A percentile compares a stretch with the other conserved stretches of the same genome.
These are phyloP conservation scores for Diaporthe nobilis DNA, from an alignment of 2,329 filamentous ascomycete genomes.

Conservation along the genomic window DNA sequence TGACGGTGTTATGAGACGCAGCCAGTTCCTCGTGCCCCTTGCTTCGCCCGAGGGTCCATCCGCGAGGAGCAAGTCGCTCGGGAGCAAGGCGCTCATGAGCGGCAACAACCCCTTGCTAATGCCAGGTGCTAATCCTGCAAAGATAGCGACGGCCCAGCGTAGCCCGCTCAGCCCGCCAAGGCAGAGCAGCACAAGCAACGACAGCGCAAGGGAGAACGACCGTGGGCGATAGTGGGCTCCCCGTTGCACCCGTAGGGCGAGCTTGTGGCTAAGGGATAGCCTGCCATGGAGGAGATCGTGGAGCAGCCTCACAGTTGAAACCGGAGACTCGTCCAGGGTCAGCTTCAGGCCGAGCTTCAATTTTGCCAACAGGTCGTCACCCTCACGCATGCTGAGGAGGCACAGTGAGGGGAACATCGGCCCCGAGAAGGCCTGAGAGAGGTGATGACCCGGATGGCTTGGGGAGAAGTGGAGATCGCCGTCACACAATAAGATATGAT, in stretches of 20 bases:
- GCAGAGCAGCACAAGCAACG: not conserved
- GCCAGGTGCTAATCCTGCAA: conserved; percentile 14
- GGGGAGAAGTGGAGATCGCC: not conserved
- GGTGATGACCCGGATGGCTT: not conserved
- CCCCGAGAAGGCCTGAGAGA: not conserved
- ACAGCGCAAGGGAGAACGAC: conserved; percentile 4
- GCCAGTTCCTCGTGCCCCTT: conserved; percentile 29
- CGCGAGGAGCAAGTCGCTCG: conserved; percentile 17
- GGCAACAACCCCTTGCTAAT: conserved; percentile 27
- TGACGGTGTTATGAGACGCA: conserved; percentile 32
- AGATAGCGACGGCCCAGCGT: conserved; percentile 7
- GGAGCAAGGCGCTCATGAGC: conserved; percentile 27
- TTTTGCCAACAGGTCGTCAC: not conserved
- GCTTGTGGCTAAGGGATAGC: not conserved
- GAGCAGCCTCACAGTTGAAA: not conserved
- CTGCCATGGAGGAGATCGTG: not conserved
- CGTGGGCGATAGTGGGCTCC: conserved; percentile 26
- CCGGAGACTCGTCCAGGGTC: not conserved
- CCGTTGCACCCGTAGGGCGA: not conserved
- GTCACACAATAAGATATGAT: not conserved
- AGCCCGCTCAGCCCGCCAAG: conserved; percentile 16
- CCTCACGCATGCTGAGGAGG: not conserved
- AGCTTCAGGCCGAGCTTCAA: not conserved
- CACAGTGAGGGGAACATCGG: not conserved
- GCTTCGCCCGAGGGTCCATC: conserved; percentile 5